phyloP scores from a whole-genome alignment of 805 yeast species.

The Wickerhamomyces chambardii region DNA sequence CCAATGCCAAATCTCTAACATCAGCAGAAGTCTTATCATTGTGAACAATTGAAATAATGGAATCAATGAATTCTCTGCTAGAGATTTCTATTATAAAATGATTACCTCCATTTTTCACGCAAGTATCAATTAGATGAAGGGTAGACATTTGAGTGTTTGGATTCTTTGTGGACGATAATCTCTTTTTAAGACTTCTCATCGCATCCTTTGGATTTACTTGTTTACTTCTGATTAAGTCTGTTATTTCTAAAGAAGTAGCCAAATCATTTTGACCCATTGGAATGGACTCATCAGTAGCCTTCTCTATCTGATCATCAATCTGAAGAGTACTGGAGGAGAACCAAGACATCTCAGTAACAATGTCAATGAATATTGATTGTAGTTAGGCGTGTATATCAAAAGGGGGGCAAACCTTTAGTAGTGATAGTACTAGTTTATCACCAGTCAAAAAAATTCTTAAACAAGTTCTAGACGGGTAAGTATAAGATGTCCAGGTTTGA shows the following conservation, averaged over 20 bases:
- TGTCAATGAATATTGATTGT: conserved; percentile 5
- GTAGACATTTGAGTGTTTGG: conserved; percentile 76
- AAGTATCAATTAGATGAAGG: conserved; percentile 71
- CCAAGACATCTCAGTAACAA: conserved; percentile 14
- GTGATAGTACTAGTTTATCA: no score
- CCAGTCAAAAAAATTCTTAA: no score
- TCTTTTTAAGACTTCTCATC: conserved; percentile 73
- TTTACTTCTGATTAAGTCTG: conserved; percentile 80
- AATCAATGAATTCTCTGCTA: conserved; percentile 80
- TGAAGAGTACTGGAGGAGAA: conserved; percentile 8
- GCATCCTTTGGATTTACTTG: conserved; percentile 73
- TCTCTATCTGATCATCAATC: conserved; percentile 50
- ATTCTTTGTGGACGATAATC: conserved; percentile 55
- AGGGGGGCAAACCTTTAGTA: no score
- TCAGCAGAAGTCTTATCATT: conserved; percentile 32
- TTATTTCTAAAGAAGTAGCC: conserved; percentile 68
- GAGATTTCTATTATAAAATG: conserved; percentile 77
- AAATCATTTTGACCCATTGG: conserved; percentile 88
- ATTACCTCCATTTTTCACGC: conserved; percentile 88
- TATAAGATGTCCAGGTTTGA: no score
- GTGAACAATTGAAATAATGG: conserved; percentile 41
- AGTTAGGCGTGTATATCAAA: no score
- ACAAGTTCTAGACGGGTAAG: no score
- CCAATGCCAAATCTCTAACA: conserved; percentile 53
- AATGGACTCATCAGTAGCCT: conserved; percentile 82